Conservation (phyloP, 305 asterid genomes). For the Solanum hybrid region DNA sequence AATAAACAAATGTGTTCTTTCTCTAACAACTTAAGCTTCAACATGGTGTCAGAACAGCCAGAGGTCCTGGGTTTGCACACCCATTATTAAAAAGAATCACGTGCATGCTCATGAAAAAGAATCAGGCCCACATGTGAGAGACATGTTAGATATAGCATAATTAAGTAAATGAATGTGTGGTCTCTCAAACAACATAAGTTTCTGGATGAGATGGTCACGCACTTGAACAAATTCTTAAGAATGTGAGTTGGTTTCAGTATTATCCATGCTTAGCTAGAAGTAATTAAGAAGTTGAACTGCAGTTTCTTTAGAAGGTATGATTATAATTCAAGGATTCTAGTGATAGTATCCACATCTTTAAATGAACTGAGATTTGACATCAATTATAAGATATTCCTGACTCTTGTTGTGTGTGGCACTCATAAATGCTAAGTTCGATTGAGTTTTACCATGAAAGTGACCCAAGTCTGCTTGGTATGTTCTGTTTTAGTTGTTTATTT, state of each 20-base stretch:
- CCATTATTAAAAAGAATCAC: neutral
- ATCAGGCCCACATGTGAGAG: neutral
- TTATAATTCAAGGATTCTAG: neutral
- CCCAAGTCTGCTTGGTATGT: neutral
- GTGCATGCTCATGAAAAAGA: neutral
- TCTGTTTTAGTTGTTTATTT: neutral
- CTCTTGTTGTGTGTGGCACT: neutral
- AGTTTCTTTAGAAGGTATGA: neutral
- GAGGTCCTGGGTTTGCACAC: neutral
- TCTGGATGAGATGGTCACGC: neutral
- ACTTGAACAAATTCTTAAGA: neutral
- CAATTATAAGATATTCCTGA: neutral
- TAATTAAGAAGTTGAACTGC: neutral
- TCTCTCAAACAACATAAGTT: neutral
- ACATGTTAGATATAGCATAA: neutral
- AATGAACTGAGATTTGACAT: neutral
- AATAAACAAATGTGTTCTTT: neutral
- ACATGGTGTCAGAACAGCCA: neutral
- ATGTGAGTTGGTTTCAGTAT: neutral
- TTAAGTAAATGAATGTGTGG: neutral
- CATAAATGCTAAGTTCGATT: neutral
- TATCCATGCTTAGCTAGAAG: neutral
- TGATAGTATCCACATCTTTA: neutral
- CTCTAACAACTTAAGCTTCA: neutral
- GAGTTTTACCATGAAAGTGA: neutral